These are phyloP conservation scores for Podila epicladia DNA, from an alignment of 192 early-diverging fungal genomes.

Conservation along the genomic window DNA sequence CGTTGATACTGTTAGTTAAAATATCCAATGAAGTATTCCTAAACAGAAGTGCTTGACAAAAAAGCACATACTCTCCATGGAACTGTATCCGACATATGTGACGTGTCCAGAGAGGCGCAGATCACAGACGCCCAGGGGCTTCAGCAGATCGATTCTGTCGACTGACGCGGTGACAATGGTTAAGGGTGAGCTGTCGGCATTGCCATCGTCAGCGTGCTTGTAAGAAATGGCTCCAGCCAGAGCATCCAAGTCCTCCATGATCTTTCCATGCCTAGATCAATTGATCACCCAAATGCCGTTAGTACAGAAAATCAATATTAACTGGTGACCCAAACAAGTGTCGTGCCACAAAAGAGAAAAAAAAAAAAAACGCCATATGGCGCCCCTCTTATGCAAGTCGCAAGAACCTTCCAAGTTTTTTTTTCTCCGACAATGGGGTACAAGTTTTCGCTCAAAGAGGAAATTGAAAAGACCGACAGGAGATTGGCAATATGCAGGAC, in stretches of 20 bases:
- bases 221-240: conserved; percentile 81
- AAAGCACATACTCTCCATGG: conserved; percentile 74
- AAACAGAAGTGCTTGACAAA: not conserved
- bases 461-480: not conserved
- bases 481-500: too few species aligned
- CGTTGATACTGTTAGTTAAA: not conserved
- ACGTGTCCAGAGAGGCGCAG: conserved; percentile 81
- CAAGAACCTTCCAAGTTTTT: too few species aligned
- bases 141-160: conserved; percentile 84
- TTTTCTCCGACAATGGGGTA: too few species aligned
- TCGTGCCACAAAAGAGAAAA: too few species aligned
- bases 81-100: conserved; percentile 82
- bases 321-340: too few species aligned
- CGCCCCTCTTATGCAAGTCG: too few species aligned
- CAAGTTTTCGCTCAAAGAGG: not conserved
- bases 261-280: conserved; percentile 68
- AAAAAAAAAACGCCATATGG: too few species aligned
- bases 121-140: conserved; percentile 70
- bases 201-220: conserved; percentile 66
- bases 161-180: conserved; percentile 87
- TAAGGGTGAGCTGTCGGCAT: conserved; percentile 49
- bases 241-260: conserved; percentile 87
- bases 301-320: too few species aligned
- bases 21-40: not conserved
- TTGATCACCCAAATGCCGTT: too few species aligned